phyloP scores from a whole-genome alignment of 768 basidiomycete species.

The Lactifluus rugatus region DNA sequence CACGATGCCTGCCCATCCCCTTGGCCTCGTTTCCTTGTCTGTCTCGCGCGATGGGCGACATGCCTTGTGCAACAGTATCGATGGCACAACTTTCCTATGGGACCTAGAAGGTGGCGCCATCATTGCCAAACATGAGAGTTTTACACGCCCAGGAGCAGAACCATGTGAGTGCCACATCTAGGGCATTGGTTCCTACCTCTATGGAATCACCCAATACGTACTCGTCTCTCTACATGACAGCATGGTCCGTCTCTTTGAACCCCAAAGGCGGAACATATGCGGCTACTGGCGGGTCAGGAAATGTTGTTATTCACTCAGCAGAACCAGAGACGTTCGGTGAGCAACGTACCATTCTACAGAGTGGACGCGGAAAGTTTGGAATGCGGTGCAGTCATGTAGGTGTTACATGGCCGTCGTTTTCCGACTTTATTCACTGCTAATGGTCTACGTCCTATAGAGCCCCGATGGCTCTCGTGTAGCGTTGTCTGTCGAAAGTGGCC shows the following conservation, averaged over 20 bases:
- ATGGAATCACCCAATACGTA: background rate
- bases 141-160: slow-evolving; percentile 49
- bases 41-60: slow-evolving; percentile 52
- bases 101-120: slow-evolving; percentile 55
- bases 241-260: slow-evolving; percentile 79
- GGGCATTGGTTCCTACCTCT: background rate
- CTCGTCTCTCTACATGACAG: slow-evolving; percentile 28
- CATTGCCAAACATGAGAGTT: slow-evolving; percentile 65
- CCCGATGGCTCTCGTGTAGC: slow-evolving; percentile 80
- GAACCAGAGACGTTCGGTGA: slow-evolving; percentile 57
- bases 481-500: slow-evolving; percentile 77
- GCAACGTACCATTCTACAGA: slow-evolving; percentile 45
- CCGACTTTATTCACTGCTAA: background rate
- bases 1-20: slow-evolving; percentile 63
- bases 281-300: slow-evolving; percentile 62
- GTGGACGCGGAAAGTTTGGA: slow-evolving; percentile 69
- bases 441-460: slow-evolving; percentile 45
- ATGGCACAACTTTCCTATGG: slow-evolving; percentile 73
- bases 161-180: slow-evolving; percentile 44
- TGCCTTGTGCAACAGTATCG: slow-evolving; percentile 73
- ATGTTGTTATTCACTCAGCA: slow-evolving; percentile 64
- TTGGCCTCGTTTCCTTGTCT: slow-evolving; percentile 78
- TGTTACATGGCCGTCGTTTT: slow-evolving; percentile 14
- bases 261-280: slow-evolving; percentile 67
- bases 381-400: slow-evolving; percentile 64